These are phyloP conservation scores for Metarhizium robertsii DNA, from an alignment of 2,329 filamentous ascomycete species.

Conservation along the genomic window DNA sequence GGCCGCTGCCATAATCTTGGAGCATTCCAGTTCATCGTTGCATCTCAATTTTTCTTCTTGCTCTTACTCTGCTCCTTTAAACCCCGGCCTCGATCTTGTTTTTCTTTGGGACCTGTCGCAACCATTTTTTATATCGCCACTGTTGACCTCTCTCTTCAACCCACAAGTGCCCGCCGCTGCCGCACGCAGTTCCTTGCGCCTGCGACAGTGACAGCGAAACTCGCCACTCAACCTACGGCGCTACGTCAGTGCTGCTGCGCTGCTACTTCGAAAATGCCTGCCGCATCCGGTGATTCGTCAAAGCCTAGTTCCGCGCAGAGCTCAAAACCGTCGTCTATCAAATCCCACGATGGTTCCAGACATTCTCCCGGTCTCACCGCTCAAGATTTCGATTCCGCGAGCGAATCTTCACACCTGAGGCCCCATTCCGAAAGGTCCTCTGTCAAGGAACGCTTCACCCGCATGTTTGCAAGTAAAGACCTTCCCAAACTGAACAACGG, in stretches of 20 bases:
- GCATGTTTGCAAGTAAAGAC: slow-evolving; percentile 57
- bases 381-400: slow-evolving; percentile 26
- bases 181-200: neutral
- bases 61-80: neutral
- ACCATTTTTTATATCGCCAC: neutral
- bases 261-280: slow-evolving; percentile 2
- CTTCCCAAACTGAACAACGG: slow-evolving; percentile 24
- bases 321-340: slow-evolving; percentile 7
- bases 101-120: too few species aligned
- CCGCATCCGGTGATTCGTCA: slow-evolving; percentile 3
- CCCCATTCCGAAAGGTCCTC: slow-evolving; percentile 43
- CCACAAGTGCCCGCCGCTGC: neutral
- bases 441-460: slow-evolving; percentile 54
- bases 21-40: neutral
- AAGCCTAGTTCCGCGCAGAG: slow-evolving; percentile 6
- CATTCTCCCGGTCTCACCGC: slow-evolving; percentile 30
- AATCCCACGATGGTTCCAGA: slow-evolving; percentile 33
- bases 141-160: neutral
- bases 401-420: slow-evolving; percentile 18
- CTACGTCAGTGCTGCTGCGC: neutral
- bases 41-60: neutral
- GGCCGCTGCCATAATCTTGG: neutral
- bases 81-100: too few species aligned
- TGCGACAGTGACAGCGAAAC: neutral
- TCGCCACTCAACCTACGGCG: neutral